These are phyloP conservation scores for Gaeumannomyces tritici DNA, from an alignment of 2,329 filamentous ascomycete species.

Conservation along the genomic window DNA sequence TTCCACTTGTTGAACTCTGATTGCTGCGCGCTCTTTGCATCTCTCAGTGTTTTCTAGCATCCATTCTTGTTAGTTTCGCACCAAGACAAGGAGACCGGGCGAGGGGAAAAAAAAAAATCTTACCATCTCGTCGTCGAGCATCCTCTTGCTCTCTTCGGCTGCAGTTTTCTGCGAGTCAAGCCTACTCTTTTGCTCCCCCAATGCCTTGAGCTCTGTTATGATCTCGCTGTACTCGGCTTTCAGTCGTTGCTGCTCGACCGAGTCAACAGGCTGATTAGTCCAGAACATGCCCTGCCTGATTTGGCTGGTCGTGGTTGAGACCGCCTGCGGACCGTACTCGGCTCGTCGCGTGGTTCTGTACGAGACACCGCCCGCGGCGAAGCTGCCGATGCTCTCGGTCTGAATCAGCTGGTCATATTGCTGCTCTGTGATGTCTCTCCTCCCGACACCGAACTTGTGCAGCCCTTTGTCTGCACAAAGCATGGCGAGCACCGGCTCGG, in stretches of 20 bases:
- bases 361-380: constrained; percentile 55
- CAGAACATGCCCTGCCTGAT: constrained; percentile 58
- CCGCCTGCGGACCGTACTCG: constrained; percentile 71
- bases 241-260: constrained; percentile 51
- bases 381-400: constrained; percentile 50
- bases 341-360: constrained; percentile 60
- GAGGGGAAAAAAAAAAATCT: not conserved
- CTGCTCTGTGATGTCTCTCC: constrained; percentile 52
- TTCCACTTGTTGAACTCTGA: constrained; percentile 51
- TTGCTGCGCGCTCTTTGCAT: constrained; percentile 60
- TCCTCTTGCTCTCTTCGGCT: constrained; percentile 25
- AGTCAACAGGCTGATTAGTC: constrained; percentile 69
- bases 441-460: constrained; percentile 57
- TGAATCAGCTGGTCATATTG: constrained; percentile 58
- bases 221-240: constrained; percentile 39
- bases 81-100: not conserved
- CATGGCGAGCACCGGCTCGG: constrained; percentile 77
- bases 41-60: constrained; percentile 36
- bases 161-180: constrained; percentile 25
- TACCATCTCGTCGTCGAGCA: constrained; percentile 32
- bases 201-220: constrained; percentile 19
- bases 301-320: constrained; percentile 56
- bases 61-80: not conserved
- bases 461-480: constrained; percentile 66
- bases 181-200: constrained; percentile 23